A percentile compares a stretch with the other conserved stretches of the same genome.
Evolutionary conservation across 257 asterid genomes (phyloP).

Genomic region (Solanum arcanum): DNA sequence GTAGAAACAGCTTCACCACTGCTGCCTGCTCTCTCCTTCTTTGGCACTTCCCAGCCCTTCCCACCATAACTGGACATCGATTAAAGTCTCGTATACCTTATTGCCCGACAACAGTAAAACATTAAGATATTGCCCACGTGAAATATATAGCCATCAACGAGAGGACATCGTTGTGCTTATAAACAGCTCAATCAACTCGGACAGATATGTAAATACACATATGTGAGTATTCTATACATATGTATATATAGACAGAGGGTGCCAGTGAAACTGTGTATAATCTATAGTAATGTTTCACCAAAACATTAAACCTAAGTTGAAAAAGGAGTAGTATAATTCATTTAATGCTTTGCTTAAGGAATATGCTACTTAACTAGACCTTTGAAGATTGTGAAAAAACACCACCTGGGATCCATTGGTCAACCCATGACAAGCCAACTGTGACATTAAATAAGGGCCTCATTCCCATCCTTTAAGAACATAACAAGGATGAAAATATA

Average conservation of each 20-base stretch:
- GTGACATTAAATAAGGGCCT: not conserved
- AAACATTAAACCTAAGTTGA: not conserved
- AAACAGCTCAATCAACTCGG: not conserved
- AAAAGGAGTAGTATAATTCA: not conserved
- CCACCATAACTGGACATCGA: too few species aligned
- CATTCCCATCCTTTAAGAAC: not conserved
- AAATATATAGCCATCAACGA: not conserved
- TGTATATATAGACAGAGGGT: not conserved
- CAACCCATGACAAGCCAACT: not conserved
- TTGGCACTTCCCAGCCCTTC: too few species aligned
- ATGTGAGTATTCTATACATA: not conserved
- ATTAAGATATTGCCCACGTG: not conserved
- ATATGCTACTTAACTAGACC: not conserved
- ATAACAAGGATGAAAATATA: not conserved
- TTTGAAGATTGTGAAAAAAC: not conserved
- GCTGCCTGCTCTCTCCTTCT: too few species aligned
- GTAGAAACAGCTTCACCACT: too few species aligned
- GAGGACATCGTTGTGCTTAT: not conserved
- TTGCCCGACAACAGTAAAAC: not conserved
- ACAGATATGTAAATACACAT: not conserved
- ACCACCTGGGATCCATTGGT: not conserved
- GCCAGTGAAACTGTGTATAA: not conserved
- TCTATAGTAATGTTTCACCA: not conserved
- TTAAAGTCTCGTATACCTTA: too few species aligned
- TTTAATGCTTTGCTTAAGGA: not conserved